Evolutionary conservation across 306 rosid genomes (phyloP).

Genomic region (Prunus campanulata): DNA sequence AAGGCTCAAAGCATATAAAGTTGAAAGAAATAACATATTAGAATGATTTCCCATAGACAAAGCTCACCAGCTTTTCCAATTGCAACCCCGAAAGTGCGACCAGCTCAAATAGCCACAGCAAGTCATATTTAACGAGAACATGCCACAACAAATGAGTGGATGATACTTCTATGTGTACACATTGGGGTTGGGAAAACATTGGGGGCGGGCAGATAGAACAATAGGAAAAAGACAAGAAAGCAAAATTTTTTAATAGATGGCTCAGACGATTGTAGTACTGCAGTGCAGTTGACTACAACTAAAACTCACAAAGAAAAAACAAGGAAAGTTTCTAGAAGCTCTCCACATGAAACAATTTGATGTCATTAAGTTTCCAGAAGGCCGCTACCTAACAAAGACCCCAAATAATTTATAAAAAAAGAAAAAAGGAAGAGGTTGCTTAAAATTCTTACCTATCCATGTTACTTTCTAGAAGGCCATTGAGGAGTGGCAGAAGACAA

Average conservation of each 20-base stretch:
- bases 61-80: background rate
- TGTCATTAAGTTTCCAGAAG: background rate
- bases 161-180: background rate
- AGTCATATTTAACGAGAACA: background rate
- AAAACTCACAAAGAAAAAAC: background rate
- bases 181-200: background rate
- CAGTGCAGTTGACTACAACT: background rate
- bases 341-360: background rate
- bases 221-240: background rate
- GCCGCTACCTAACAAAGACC: background rate
- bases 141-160: background rate
- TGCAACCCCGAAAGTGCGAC: background rate
- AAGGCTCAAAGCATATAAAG: background rate
- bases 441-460: constrained; percentile 60
- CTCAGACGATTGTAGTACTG: background rate
- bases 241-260: background rate
- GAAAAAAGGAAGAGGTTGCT: background rate
- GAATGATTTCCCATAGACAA: background rate
- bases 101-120: background rate
- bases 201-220: background rate
- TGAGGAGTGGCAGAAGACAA: constrained; percentile 68
- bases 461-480: constrained; percentile 76
- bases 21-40: background rate
- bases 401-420: background rate
- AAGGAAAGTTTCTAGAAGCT: background rate